Evolutionary conservation across 148 eudicot genomes (phyloP), one percentile per base, ranked within the genome.

Genomic region (Rhododendron griersonianum): DNA sequence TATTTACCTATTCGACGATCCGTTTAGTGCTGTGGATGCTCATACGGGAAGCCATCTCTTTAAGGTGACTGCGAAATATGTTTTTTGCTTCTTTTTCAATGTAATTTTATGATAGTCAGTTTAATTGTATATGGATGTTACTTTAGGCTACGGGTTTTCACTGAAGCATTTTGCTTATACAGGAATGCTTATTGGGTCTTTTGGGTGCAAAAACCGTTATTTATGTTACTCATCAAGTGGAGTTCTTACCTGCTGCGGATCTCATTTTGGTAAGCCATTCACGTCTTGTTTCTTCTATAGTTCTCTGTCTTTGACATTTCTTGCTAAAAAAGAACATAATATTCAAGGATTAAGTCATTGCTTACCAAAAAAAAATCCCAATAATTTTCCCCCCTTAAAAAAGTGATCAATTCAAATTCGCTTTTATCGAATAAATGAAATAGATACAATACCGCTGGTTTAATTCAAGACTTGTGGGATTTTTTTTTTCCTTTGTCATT

Each of bases 1-100:
- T 61, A 89, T 89, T 45, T 93, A 93, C 87, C 83, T 93, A 45
- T 91, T 93, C 44, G 95, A 93, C 80, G 95, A 93, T 88, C 95
- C 95, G 73, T 93, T 93, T 83, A 91, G 95, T 84, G 95, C 95
- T 76, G 93, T 93, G 63, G 95, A 93, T 85, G 95, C 95, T 65
- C 95, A 91, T 86, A 93, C 95, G 5, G 95, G 95, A 7, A 88
- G 91, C 81, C 95, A 93, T 81, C 93, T 93, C 88, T 93, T 91
- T 81, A 90, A 91, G 93, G 94, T 91, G 88, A 87, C 15, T 39
- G 21, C 59, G 28, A 33, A n/a, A 15, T 71, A 37, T 65, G 35
- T 28, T 21, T 45, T 61, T 45, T 83, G 19, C 50, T 15, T 25
- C 63, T 83, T 19, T 84, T 69, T 69, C 14, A 2, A n/a, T 69